Conservation (phyloP, 2,329 filamentous ascomycete species). For the Colletotrichum brevisporum region DNA sequence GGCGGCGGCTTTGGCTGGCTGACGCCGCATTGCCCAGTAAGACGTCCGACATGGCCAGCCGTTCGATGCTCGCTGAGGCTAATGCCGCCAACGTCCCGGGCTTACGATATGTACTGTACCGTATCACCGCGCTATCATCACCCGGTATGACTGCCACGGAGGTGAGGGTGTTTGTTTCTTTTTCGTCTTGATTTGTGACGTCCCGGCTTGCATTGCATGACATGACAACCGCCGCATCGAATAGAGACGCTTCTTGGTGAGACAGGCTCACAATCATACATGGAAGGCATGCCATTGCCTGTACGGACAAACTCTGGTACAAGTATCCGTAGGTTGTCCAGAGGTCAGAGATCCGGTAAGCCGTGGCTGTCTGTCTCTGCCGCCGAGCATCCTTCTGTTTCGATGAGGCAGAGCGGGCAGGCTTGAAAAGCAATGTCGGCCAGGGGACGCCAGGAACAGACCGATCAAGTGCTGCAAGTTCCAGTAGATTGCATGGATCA, state of each 20-base stretch:
- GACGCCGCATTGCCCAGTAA: slow-evolving; percentile 24
- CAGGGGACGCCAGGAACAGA: neutral
- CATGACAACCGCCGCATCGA: neutral
- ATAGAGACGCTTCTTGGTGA: neutral
- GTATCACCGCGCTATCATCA: neutral
- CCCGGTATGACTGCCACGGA: neutral
- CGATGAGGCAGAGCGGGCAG: neutral
- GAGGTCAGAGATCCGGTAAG: neutral
- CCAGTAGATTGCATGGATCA: neutral
- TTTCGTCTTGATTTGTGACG: neutral
- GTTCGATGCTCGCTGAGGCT: neutral
- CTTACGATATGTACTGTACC: neutral
- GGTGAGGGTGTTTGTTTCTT: neutral
- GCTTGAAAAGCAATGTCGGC: slow-evolving; percentile 4
- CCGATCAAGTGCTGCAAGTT: neutral
- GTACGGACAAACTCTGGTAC: too few relatives aligned
- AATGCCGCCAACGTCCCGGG: slow-evolving; percentile 17
- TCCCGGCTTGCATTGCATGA: neutral
- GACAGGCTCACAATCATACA: neutral
- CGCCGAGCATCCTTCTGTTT: neutral
- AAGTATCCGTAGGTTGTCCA: too few relatives aligned
- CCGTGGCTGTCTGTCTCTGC: neutral
- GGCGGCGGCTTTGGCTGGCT: slow-evolving; percentile 13
- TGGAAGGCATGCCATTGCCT: neutral
- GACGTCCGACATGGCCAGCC: neutral